Conservation (phyloP, 257 asterid species). For the Primulina huaijiensis region DNA sequence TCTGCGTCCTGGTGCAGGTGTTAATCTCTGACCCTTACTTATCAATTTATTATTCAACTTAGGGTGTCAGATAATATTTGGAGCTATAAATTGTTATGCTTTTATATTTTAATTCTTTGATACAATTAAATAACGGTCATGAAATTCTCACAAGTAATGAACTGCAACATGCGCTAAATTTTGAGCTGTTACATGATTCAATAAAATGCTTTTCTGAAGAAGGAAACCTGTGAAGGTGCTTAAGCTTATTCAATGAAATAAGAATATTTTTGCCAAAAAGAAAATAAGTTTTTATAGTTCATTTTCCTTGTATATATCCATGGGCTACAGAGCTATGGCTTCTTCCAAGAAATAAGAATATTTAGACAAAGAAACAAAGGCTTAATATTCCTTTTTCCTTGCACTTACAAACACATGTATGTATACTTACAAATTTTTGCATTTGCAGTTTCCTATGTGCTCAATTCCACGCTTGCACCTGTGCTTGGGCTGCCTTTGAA, state of each 20-base stretch:
- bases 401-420: not conserved
- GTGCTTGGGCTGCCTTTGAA: conserved; percentile 50
- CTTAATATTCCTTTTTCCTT: conserved; percentile 6
- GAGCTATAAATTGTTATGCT: not conserved
- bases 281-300: not conserved
- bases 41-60: conserved; percentile 10
- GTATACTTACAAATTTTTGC: conserved; percentile 14
- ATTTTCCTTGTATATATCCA: not conserved
- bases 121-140: not conserved
- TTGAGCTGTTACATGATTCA: not conserved
- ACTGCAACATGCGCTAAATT: not conserved
- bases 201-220: not conserved
- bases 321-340: not conserved
- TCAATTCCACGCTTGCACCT: conserved; percentile 41
- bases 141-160: not conserved
- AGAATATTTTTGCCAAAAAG: not conserved
- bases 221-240: not conserved
- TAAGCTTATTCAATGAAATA: not conserved
- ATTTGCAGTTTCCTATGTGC: conserved; percentile 46
- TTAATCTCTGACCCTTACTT: conserved; percentile 13
- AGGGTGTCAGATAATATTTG: not conserved
- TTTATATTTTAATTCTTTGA: conserved; percentile 2
- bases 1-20: conserved; percentile 84
- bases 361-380: not conserved
- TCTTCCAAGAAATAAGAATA: not conserved